phyloP scores from a whole-genome alignment of 495 filamentous ascomycete genomes.

The Cercophora samala region DNA sequence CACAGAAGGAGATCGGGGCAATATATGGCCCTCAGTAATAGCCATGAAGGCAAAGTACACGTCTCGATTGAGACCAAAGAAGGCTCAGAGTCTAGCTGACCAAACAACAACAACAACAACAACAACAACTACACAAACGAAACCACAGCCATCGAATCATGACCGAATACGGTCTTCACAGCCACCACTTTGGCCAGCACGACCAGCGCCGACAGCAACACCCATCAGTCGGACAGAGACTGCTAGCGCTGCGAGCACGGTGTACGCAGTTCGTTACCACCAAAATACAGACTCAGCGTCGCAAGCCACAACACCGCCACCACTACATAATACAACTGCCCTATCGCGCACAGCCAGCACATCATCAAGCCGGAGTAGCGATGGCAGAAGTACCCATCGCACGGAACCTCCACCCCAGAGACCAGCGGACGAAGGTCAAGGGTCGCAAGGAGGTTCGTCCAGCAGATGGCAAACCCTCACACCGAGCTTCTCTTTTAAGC shows the following conservation, averaged over 20 bases:
- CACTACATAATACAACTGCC: slow-evolving; percentile 30
- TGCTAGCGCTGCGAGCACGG: slow-evolving; percentile 66
- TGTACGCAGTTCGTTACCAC: slow-evolving; percentile 81
- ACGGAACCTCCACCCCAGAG: neutral
- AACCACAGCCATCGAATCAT: slow-evolving; percentile 28
- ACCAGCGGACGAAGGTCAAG: neutral
- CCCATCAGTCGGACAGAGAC: slow-evolving; percentile 77
- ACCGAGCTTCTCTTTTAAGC: slow-evolving; percentile 22
- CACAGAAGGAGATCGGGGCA: slow-evolving; percentile 20
- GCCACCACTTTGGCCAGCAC: slow-evolving; percentile 54
- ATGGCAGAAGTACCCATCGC: slow-evolving; percentile 15
- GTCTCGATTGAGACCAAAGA: slow-evolving; percentile 29
- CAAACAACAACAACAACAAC: slow-evolving; percentile 1
- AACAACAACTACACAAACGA: slow-evolving; percentile 1
- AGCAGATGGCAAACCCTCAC: slow-evolving; percentile 33
- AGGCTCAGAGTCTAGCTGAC: slow-evolving; percentile 25
- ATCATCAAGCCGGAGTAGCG: slow-evolving; percentile 28
- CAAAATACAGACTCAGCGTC: slow-evolving; percentile 65
- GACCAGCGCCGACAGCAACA: slow-evolving; percentile 62
- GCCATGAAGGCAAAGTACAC: slow-evolving; percentile 44
- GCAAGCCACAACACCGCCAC: slow-evolving; percentile 41
- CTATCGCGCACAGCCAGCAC: slow-evolving; percentile 36
- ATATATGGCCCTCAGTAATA: slow-evolving; percentile 47
- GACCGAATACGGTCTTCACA: slow-evolving; percentile 39
- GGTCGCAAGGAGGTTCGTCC: neutral